Evolutionary conservation across 2,329 filamentous ascomycete genomes (phyloP).

Genomic region (Epichloe scottii): DNA sequence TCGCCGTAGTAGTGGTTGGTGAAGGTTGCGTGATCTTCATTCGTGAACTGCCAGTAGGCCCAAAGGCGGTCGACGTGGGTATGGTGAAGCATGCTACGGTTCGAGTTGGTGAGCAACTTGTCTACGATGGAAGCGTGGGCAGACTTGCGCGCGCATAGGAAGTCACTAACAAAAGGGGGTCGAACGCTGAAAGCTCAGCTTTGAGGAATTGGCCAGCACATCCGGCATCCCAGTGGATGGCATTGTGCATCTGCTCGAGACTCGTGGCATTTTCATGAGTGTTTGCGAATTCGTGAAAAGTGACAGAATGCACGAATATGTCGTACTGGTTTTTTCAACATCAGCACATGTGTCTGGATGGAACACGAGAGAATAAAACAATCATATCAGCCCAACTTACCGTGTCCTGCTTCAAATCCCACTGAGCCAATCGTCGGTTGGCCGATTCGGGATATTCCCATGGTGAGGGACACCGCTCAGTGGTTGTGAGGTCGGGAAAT

Average conservation of each 20-base stretch:
- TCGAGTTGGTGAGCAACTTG: background rate
- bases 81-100: slow-evolving; percentile 31
- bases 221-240: slow-evolving; percentile 27
- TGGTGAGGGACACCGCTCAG: slow-evolving; percentile 26
- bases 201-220: slow-evolving; percentile 29
- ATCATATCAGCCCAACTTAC: slow-evolving; percentile 18
- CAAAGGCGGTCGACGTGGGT: slow-evolving; percentile 53
- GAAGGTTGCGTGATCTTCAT: slow-evolving; percentile 20
- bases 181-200: slow-evolving; percentile 30
- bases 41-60: slow-evolving; percentile 26
- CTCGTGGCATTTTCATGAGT: slow-evolving; percentile 24
- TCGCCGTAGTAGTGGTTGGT: slow-evolving; percentile 26
- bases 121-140: background rate
- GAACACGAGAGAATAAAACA: background rate
- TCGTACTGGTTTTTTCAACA: slow-evolving; percentile 22
- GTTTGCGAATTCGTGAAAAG: slow-evolving; percentile 23
- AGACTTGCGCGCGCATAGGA: background rate
- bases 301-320: slow-evolving; percentile 23
- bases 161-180: slow-evolving; percentile 29
- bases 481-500: slow-evolving; percentile 17
- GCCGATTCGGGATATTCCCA: slow-evolving; percentile 27
- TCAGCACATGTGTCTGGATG: background rate
- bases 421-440: slow-evolving; percentile 19
- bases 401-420: slow-evolving; percentile 27
- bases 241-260: slow-evolving; percentile 31